These are phyloP conservation scores for Gossypium gossypioides DNA, from an alignment of 441 rosid species.

Conservation along the genomic window DNA sequence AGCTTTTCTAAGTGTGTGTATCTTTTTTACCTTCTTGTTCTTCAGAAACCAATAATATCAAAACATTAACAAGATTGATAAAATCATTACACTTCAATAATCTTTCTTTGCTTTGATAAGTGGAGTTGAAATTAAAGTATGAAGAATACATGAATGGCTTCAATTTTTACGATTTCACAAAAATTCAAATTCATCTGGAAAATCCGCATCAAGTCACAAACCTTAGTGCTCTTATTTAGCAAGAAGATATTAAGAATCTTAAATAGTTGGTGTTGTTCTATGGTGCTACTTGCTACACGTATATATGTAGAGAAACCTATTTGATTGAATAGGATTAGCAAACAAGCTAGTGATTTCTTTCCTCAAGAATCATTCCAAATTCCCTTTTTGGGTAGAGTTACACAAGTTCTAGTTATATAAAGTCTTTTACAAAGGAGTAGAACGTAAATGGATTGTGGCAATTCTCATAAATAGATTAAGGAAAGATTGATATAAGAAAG, in stretches of 20 bases:
- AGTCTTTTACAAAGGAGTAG: background rate
- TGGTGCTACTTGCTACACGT: slow-evolving; percentile 4
- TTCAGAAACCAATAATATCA: slow-evolving; percentile 5
- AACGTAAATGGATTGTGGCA: background rate
- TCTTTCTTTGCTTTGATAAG: slow-evolving; percentile 1
- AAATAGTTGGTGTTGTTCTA: background rate
- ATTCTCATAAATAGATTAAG: background rate
- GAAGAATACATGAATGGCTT: background rate
- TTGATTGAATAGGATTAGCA: background rate
- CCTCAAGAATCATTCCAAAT: background rate
- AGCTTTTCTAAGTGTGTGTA: background rate
- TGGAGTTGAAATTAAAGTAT: slow-evolving; percentile 3
- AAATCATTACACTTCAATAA: background rate
- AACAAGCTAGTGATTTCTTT: background rate
- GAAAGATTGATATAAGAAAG: background rate
- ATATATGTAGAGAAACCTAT: background rate
- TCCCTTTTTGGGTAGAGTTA: background rate
- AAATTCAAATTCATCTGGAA: slow-evolving; percentile 7
- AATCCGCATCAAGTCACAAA: background rate
- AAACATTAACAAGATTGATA: slow-evolving; percentile 6
- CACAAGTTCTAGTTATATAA: background rate
- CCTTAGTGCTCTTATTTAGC: background rate
- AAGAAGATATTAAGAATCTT: background rate
- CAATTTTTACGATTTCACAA: background rate
- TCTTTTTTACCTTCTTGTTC: background rate